A percentile compares a stretch with the other conserved stretches of the same genome.
Evolutionary conservation across 106 monocot species (phyloP).

Genomic region (Acorus calamus): DNA sequence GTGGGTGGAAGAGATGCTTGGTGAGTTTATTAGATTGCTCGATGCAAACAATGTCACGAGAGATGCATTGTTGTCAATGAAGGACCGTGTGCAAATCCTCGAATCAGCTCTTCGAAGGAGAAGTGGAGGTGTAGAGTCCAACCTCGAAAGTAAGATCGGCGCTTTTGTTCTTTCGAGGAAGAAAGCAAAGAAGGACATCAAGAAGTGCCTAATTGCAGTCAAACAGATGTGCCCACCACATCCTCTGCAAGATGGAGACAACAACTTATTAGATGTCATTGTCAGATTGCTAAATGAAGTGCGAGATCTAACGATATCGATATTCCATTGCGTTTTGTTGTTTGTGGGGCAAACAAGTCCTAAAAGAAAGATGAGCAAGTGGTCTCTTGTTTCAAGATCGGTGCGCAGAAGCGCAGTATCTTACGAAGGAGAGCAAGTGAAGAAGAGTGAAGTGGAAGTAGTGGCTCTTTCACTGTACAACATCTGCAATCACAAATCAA

Average conservation of each 20-base stretch:
- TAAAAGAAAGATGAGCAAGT: background rate
- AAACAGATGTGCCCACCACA: no score
- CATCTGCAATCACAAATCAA: background rate
- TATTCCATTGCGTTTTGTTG: conserved; percentile 5
- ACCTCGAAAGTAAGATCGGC: background rate
- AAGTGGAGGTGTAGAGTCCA: background rate
- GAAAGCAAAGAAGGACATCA: background rate
- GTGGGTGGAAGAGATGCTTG: conserved; percentile 2
- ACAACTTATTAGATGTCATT: background rate
- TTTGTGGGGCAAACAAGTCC: background rate
- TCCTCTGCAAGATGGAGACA: background rate
- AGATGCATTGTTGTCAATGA: conserved; percentile 1
- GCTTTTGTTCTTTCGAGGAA: conserved; percentile 9
- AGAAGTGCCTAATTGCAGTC: background rate
- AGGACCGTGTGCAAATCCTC: conserved; percentile 2
- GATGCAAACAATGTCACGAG: conserved; percentile 7
- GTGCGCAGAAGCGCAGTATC: background rate
- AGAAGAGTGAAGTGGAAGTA: background rate
- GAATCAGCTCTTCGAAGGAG: conserved; percentile 5
- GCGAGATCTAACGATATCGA: background rate
- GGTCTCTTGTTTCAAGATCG: conserved; percentile 4
- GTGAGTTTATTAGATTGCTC: conserved; percentile 7
- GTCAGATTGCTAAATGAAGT: background rate
- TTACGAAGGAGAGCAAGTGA: background rate
- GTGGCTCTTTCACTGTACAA: background rate